Base-by-base conservation (phyloP, 352 stramenopile species). In the Globisporangium emineosum region DNA sequence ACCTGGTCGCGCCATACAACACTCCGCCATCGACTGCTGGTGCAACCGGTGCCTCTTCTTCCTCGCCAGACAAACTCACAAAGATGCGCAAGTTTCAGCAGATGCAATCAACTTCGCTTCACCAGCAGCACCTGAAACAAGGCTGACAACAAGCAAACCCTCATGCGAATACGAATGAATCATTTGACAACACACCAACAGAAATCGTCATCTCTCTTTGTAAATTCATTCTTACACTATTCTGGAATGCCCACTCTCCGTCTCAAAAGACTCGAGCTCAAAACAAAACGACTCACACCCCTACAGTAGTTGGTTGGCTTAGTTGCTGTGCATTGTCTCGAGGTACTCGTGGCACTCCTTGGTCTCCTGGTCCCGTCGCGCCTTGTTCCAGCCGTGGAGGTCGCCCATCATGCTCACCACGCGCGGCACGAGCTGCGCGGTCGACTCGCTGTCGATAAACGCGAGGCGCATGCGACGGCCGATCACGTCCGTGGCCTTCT, bases 351-450 rank as follows among this genome's bases (percentile, higher is more conserved):
- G 73, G 71, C 80, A 91, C 54, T 96, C 88, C 53, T 78, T 75
- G 35, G 79, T 63, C 76, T 97, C 88, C 66, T 89, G 70, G 51
- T 91, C 83, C 47, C 74, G 77, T 50, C 88, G 86, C 5, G 78
- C 69, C 74, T 92, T 93, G 51, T 50, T 82, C 93, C 93, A 98
- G 43, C 81, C 76, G 54, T 94, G 83, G 61, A 97, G 81, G 62
- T 93, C 84, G 30, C 76, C 87, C 95, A 98, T 98, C 78, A 98
- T 91, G 63, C 95, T 70, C 58, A 98, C 79, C 19, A 98, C 85
- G 55, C 87, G 85, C 53, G 93, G 90, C 60, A 93, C 72, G 30
- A 94, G 71, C 64, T 93, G 66, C 42, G 77, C 67, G 9, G 86
- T 81, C 12, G 89, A 88, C 7, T 89, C 77, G 61, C 81, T 93